phyloP scores from a whole-genome alignment of 2,329 filamentous ascomycete genomes.

The Botrytis byssoidea region DNA sequence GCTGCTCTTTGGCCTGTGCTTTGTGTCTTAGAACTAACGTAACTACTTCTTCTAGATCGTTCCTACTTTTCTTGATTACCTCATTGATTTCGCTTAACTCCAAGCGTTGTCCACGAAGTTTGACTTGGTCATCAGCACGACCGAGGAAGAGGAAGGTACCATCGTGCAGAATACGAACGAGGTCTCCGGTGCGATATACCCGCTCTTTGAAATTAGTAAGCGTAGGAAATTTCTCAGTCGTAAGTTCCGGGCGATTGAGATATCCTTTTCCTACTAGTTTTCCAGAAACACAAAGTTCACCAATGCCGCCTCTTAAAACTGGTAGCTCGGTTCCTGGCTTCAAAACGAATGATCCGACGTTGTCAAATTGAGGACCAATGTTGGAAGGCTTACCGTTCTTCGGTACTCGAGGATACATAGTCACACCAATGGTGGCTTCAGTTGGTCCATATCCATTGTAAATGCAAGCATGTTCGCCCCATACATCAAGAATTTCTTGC shows the following conservation, averaged over 20 bases:
- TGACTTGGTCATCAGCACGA: conserved; percentile 87
- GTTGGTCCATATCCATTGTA: conserved; percentile 94
- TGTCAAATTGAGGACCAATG: conserved; percentile 82
- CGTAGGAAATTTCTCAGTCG: conserved; percentile 70
- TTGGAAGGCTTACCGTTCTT: conserved; percentile 78
- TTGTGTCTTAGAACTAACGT: conserved; percentile 74
- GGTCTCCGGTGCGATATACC: conserved; percentile 84
- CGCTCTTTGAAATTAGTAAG: conserved; percentile 56
- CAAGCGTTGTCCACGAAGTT: conserved; percentile 82
- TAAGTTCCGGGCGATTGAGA: conserved; percentile 76
- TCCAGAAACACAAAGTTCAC: conserved; percentile 86
- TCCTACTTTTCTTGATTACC: conserved; percentile 64
- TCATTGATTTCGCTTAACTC: conserved; percentile 92
- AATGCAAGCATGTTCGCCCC: conserved; percentile 77
- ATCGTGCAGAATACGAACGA: conserved; percentile 78
- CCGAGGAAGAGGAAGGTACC: conserved; percentile 85
- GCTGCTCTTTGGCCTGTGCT: conserved; percentile 73
- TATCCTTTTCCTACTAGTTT: conserved; percentile 89
- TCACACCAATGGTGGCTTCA: conserved; percentile 89
- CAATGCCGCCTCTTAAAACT: conserved; percentile 74
- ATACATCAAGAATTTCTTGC: conserved; percentile 82
- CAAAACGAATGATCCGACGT: conserved; percentile 82
- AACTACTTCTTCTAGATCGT: conserved; percentile 62
- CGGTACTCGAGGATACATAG: conserved; percentile 82
- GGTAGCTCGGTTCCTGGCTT: conserved; percentile 66